Evolutionary conservation across 805 yeast genomes (phyloP), one percentile per base, ranked within the genome.

Genomic region (Wickerhamiella dianesei): DNA sequence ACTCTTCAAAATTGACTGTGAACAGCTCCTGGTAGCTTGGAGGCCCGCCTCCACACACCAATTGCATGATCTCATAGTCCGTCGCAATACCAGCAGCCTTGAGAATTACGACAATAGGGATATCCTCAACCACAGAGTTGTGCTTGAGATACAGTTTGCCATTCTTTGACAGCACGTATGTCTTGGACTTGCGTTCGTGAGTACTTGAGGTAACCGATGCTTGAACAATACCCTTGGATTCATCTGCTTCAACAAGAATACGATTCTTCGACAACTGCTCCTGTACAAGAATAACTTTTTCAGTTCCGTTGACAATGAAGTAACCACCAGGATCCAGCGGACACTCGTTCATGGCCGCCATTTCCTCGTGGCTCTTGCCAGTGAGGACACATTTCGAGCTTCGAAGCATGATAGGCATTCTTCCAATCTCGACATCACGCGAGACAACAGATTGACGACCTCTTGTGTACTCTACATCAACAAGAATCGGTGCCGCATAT

Each of bases 261-360:
- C 98, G 84, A 66, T 92, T 92, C 67, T 92, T 92, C 44, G 94
- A 81, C 62, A 92, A 72, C 71, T 92, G 98, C 65, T 92, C 98
- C 65, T 92, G 98, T 40, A 92, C 94, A 55, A 92, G 73, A 53
- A 92, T 92, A 41, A 92, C 98, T 63, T 92, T 92, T 59, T 92
- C 98, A 0, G 98, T 92, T 63, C 98, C 98, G 61, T 89, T 89
- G 44, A 88, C 96, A 60, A 89, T 84, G 60, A 92, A 92, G 61
- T 92, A 92, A 58, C 98, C 98, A 67, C 98, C 98, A 4, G 98
- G 98, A 66, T 92, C 98, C 44, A 92, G 70, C 0, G 98, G 98
- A 65, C 98, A 92, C 65, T 92, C 98, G 56, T 84, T 80, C 55
- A 83, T 70, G 21, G 68, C 68, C 0, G 98, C 96, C 97, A 92